phyloP scores from a whole-genome alignment of 768 basidiomycete species.

The Kondoa malvinella region DNA sequence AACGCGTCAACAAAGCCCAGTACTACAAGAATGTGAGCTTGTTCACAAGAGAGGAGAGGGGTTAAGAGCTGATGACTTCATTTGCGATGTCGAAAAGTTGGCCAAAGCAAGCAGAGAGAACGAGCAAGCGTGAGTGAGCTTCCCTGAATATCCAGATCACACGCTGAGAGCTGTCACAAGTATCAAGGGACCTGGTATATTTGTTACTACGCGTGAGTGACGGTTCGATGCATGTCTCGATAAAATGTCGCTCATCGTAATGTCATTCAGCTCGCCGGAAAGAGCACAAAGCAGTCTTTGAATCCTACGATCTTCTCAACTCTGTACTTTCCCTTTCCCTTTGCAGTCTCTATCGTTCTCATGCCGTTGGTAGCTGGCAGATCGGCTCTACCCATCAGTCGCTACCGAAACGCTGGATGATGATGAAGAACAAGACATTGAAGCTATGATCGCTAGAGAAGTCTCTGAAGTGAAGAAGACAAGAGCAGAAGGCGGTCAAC shows the following conservation, averaged over 20 bases:
- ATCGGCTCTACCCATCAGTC: conserved; percentile 1
- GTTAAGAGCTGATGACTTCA: not conserved
- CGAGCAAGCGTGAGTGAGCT: not conserved
- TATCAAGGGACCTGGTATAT: conserved; percentile 4
- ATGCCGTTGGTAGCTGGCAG: not conserved
- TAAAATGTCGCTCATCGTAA: not conserved
- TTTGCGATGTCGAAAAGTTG: not conserved
- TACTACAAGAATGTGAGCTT: conserved; percentile 1
- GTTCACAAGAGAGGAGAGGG: not conserved
- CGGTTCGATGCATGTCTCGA: not conserved
- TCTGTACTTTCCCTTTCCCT: not conserved
- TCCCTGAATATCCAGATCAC: not conserved
- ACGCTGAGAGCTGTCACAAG: not conserved
- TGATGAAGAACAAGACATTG: not conserved
- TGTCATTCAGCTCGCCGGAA: not conserved
- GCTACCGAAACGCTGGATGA: not conserved
- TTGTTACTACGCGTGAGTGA: not conserved
- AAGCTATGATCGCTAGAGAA: conserved; percentile 5
- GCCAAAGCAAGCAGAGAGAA: not conserved
- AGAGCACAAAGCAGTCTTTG: not conserved
- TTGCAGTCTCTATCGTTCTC: not conserved
- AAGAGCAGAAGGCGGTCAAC: not conserved
- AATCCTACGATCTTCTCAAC: conserved; percentile 7
- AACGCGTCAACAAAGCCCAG: too few relatives aligned
- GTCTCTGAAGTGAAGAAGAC: conserved; percentile 2